Evolutionary conservation across 306 rosid species (phyloP), one percentile per base, ranked within the genome.

Genomic region (Ormosia semicastrata): DNA sequence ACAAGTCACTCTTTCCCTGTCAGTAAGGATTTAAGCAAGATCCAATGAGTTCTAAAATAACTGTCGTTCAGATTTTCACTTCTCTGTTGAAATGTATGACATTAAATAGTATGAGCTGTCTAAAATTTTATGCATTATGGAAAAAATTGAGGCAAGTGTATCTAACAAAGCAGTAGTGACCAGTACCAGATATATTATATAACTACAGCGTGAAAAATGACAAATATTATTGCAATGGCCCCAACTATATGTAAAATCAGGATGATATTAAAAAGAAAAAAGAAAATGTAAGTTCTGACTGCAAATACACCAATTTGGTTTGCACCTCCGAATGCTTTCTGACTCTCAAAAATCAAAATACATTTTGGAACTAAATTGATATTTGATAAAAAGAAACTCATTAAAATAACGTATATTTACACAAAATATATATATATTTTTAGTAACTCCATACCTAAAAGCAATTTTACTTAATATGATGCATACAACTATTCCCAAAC

Each of bases 51-150:
- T 75, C 60, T 8, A 47, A 56, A 60, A 30, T 43, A 33, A 84
- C 8, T 11, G 34, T 24, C 43, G 29, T 18, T 37, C 50, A 40
- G 71, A 75, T 41, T 80, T 84, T 69, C 50, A 57, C 58, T 58
- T 82, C 57, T 50, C 69, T 8, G 65, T 47, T 41, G 14, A 66
- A 77, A 60, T 66, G 37, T 74, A 72, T 46, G 40, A 39, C 58
- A 43, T 46, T 8, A 63, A 50, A 7, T 44, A 50, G 30, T 39
- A 41, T 59, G 9, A 53, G 70, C 83, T 63, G 41, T 71, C n/a
- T 69, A 40, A 53, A 53, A 7, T 63, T 70, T 15, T 43, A 37
- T 1, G 66, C 49, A 68, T 53, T 8, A 33, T 43, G 9, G 14
- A 71, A 44, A 63, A 70, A 29, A 24, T 24, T 24, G 24, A 24